Evolutionary conservation across 169 alveolate genomes (phyloP).

Genomic region (Eimeria necatrix): DNA sequence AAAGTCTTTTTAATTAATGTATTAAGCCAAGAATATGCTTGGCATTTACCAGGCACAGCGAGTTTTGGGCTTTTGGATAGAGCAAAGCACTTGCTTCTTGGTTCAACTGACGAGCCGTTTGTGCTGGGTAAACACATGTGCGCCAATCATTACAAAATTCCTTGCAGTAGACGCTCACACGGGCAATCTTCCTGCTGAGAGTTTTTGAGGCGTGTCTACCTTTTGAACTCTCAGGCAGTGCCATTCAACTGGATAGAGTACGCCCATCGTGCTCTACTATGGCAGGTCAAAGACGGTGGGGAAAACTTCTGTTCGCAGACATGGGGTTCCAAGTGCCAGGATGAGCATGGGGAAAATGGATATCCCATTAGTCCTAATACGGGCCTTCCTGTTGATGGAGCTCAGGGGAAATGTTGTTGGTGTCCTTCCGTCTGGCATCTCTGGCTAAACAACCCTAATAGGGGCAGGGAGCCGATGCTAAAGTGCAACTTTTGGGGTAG

Average conservation of each 20-base stretch:
- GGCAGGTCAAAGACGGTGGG: constrained; percentile 71
- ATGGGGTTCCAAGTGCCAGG: constrained; percentile 74
- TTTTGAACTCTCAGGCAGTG: constrained; percentile 42
- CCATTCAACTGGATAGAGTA: constrained; percentile 72
- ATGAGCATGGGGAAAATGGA: constrained; percentile 70
- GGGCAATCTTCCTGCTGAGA: no score
- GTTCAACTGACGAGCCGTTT: no score
- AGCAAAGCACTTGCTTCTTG: no score
- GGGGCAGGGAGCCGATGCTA: constrained; percentile 76
- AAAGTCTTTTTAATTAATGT: background rate
- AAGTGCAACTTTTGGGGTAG: constrained; percentile 76
- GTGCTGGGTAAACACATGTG: no score
- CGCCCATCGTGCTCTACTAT: constrained; percentile 69
- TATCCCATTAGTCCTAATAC: constrained; percentile 68
- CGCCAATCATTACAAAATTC: no score
- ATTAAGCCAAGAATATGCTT: no score
- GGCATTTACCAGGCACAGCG: no score
- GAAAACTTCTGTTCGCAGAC: constrained; percentile 59
- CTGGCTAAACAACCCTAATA: constrained; percentile 65
- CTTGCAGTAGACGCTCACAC: no score
- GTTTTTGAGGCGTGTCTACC: no score
- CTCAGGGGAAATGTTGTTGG: constrained; percentile 77
- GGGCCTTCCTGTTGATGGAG: constrained; percentile 74
- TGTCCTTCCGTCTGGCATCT: constrained; percentile 75
- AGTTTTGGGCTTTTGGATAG: no score